Evolutionary conservation across 768 basidiomycete species (phyloP).

Genomic region (Baorangia bicolor): DNA sequence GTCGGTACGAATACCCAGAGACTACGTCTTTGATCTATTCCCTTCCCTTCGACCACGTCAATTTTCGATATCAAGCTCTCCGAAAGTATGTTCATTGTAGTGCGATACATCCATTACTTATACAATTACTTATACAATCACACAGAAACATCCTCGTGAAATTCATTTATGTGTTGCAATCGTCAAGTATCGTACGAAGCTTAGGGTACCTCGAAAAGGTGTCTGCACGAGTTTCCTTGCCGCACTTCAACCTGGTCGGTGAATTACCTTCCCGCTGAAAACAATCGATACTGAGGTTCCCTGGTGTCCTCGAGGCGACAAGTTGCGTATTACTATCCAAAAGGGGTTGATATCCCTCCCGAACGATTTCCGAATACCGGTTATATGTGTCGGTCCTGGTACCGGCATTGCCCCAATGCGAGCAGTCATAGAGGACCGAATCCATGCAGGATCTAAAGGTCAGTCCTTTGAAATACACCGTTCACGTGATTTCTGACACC

Average conservation of each 20-base stretch:
- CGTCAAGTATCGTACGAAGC: constrained; percentile 82
- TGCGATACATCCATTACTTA: neutral
- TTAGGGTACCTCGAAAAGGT: constrained; percentile 77
- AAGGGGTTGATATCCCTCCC: constrained; percentile 67
- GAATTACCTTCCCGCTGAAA: neutral
- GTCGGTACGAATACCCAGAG: constrained; percentile 62
- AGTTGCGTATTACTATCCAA: constrained; percentile 60
- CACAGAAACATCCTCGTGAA: constrained; percentile 56
- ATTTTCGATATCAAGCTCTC: constrained; percentile 90
- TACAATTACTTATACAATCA: neutral
- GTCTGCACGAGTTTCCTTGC: constrained; percentile 83
- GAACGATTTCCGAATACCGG: constrained; percentile 45
- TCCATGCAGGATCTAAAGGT: constrained; percentile 57
- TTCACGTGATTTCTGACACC: neutral
- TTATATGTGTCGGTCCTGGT: constrained; percentile 91
- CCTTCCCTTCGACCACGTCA: constrained; percentile 81
- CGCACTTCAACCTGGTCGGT: constrained; percentile 54
- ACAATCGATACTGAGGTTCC: neutral
- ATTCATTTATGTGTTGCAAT: constrained; percentile 91
- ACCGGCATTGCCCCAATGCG: constrained; percentile 95
- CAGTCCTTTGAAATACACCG: neutral
- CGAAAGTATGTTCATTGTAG: constrained; percentile 34
- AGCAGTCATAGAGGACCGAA: constrained; percentile 78
- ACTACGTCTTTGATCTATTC: constrained; percentile 88
- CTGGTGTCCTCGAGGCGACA: constrained; percentile 44